A percentile compares a stretch with the other conserved stretches of the same genome.
phyloP scores from a whole-genome alignment of 192 early-diverging fungal species.

The Diversispora eburnea region DNA sequence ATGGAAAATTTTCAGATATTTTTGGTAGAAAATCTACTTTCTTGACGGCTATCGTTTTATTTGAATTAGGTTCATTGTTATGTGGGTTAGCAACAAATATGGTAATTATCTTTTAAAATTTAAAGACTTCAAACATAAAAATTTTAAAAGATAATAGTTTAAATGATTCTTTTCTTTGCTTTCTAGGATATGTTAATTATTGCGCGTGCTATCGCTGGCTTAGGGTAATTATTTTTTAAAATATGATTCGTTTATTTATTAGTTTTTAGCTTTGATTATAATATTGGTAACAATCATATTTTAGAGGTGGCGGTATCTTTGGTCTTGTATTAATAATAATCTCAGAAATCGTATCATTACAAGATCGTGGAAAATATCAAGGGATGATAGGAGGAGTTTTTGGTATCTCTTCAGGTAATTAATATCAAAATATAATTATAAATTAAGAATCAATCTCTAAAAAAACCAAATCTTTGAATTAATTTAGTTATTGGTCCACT shows the following conservation, averaged over 20 bases:
- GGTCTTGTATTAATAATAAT: conserved; percentile 65
- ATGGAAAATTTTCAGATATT: conserved; percentile 79
- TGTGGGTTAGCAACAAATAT: conserved; percentile 48
- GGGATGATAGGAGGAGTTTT: conserved; percentile 52
- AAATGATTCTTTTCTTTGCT: not conserved
- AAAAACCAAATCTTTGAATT: too few relatives aligned
- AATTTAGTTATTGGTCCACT: conserved; percentile 48
- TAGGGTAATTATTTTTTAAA: not conserved
- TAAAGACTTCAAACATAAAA: not conserved
- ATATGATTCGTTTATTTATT: not conserved
- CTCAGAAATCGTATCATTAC: conserved; percentile 56
- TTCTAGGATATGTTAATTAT: not conserved
- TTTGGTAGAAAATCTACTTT: conserved; percentile 47
- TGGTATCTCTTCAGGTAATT: conserved; percentile 42
- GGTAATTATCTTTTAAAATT: conserved; percentile 23
- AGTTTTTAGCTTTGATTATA: too few relatives aligned
- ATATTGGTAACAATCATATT: not conserved
- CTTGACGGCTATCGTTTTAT: conserved; percentile 32
- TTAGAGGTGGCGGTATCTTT: not conserved
- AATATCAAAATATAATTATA: too few relatives aligned
- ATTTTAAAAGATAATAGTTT: too few relatives aligned
- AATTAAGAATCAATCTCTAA: too few relatives aligned
- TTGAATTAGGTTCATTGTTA: conserved; percentile 37
- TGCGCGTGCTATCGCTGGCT: not conserved
- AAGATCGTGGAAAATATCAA: conserved; percentile 66